Base-by-base conservation (phyloP, 805 yeast genomes). In the Dipodascus geniculatus region DNA sequence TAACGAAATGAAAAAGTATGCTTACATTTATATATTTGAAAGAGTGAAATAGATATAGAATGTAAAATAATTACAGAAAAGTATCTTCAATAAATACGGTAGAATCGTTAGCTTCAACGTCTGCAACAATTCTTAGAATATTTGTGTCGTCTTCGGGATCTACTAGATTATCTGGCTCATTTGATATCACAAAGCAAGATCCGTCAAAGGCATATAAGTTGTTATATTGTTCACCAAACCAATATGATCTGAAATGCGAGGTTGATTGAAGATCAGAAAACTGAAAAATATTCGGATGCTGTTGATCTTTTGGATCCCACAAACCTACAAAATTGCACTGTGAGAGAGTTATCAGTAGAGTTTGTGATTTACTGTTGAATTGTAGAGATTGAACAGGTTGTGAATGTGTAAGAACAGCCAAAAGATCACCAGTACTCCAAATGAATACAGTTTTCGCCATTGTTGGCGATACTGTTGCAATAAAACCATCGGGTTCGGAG, bases 1-100 rank as follows among this genome's bases (percentile, higher is more conserved):
- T 6, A 69, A 68, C 20, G 81, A 76, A 55, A 67, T 77, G 63
- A 71, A 72, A 58, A 68, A 69, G 55, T 74, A 77, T 61, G 74
- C 80, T 1, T 78, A 78, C 58, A 68, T 78, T 2, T 78, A 74
- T 58, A 61, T 74, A 48, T 72, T 71, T 51, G 65, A 63, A 54
- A 62, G 71, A 22, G 59, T 55, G 14, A 49, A 38, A 42, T 14
- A 23, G 19, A 16, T n/a, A 23, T 50, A 28, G 33, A 11, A 38
- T 38, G 6, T 14, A 38, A 38, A 11, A n/a, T n/a, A n/a, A n/a
- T 38, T 38, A 38, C 44, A 38, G 6, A 16, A 38, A 38, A 14
- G 44, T 38, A 38, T 38, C 20, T 38, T 38, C 44, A 4, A 38
- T 38, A n/a, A n/a, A 14, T n/a, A 38, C 44, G 19, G 44, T n/a